Base-by-base conservation (phyloP, 495 filamentous ascomycete genomes). In the Xylona heveae region DNA sequence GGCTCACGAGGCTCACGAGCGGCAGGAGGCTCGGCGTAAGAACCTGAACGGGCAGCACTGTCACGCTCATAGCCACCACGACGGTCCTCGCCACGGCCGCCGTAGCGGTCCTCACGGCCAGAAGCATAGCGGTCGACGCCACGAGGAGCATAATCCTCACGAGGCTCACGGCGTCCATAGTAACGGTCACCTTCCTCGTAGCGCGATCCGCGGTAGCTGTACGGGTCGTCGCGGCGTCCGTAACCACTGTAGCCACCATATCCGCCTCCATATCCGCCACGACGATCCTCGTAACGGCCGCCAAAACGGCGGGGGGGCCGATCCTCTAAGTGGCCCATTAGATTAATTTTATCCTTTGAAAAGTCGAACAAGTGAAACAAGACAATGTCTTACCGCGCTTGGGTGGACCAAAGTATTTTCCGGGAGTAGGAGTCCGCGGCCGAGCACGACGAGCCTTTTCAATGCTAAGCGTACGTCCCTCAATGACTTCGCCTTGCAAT, bases 331-430 rank as follows among this genome's bases (percentile, higher is more conserved):
- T 1, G 18, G 8, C 20, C 17, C 10, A n/a, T n/a, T n/a, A n/a
- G n/a, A n/a, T n/a, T n/a, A 16, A 7, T 8, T 30, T 13, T 7
- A 7, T 25, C 14, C 28, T 30, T 9, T 7, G 7, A 8, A 37
- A 37, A 37, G 10, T 23, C 8, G 12, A 9, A 15, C 23, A 37
- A 28, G 13, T 22, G 19, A 12, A 14, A 30, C 28, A 30, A n/a
- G n/a, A n/a, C n/a, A n/a, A n/a, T n/a, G n/a, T n/a, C 74, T 62
- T 58, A 92, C 88, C 88, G 61, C 90, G 64, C 73, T 99, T 95
- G 36, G 90, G 88, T 31, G 90, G 90, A 31, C 88, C 88, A 50
- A 91, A 94, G 70, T 99, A 99, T 57, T 95, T 94, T 57, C 88
- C 88, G 22, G 88, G 88, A 37, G 88, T 99, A 8, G 88, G 88